Evolutionary conservation across 2,329 filamentous ascomycete genomes (phyloP).

Genomic region (Fusarium mangiferae): DNA sequence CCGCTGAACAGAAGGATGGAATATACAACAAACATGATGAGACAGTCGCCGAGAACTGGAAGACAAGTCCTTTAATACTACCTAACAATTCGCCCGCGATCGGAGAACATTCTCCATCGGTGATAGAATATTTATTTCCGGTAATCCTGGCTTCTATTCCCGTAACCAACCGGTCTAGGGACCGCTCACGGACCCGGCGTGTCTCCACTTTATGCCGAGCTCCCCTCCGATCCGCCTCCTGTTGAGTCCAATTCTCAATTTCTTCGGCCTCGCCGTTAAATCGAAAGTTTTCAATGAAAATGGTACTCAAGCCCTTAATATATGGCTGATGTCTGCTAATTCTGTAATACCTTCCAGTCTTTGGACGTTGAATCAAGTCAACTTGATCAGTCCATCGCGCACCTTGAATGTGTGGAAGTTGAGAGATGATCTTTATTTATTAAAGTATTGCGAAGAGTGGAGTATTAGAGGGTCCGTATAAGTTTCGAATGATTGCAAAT

Average conservation of each 20-base stretch:
- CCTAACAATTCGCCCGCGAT: conserved; percentile 33
- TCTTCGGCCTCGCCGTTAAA: background rate
- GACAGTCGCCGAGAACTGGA: conserved; percentile 5
- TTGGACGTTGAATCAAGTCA: background rate
- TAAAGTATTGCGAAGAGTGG: background rate
- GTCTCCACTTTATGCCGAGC: conserved; percentile 22
- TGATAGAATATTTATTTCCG: conserved; percentile 34
- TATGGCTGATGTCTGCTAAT: background rate
- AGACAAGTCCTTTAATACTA: conserved; percentile 26
- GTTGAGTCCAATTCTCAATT: conserved; percentile 6
- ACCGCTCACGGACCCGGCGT: conserved; percentile 3
- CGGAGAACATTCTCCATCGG: conserved; percentile 26
- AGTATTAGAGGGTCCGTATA: background rate
- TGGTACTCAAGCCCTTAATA: background rate
- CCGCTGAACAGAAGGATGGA: background rate
- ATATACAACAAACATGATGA: conserved; percentile 3
- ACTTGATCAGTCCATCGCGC: background rate
- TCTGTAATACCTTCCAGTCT: background rate
- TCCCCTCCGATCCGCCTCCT: conserved; percentile 13
- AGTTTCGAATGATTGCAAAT: background rate
- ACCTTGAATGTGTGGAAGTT: background rate
- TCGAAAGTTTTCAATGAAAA: background rate
- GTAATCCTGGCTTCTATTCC: conserved; percentile 30
- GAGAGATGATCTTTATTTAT: background rate
- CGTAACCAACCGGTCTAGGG: conserved; percentile 1